These are phyloP conservation scores for Syzygium grande DNA, from an alignment of 345 rosid species.

Conservation along the genomic window DNA sequence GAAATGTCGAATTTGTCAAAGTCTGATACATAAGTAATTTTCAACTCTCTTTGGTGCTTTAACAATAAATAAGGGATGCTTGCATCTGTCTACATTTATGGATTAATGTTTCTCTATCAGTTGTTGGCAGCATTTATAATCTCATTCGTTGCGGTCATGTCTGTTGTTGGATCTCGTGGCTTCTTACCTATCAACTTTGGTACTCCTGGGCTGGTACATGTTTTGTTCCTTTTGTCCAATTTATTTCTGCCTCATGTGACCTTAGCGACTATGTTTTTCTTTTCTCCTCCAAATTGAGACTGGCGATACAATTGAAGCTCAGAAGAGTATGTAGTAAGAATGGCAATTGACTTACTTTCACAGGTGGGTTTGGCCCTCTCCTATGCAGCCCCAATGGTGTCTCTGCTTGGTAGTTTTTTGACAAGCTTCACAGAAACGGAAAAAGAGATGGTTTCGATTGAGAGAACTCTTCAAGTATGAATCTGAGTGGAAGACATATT, in stretches of 20 bases:
- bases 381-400: conserved; percentile 82
- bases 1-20: neutral
- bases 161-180: conserved; percentile 63
- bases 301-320: neutral
- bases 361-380: conserved; percentile 95
- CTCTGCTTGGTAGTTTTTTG: conserved; percentile 74
- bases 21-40: neutral
- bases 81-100: neutral
- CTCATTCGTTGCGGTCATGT: conserved; percentile 67
- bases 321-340: neutral
- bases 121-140: conserved; percentile 68
- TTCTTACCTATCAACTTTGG: conserved; percentile 62
- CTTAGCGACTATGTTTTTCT: neutral
- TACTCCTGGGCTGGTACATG: conserved; percentile 83
- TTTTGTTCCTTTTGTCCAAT: neutral
- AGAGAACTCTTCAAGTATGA: conserved; percentile 78
- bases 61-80: neutral
- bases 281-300: neutral
- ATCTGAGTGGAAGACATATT: neutral
- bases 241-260: neutral
- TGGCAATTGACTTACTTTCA: neutral
- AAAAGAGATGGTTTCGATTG: conserved; percentile 90
- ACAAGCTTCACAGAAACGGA: conserved; percentile 95
- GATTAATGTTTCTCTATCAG: conserved; percentile 25
- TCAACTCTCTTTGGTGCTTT: neutral